These are phyloP conservation scores for Peterozyma xylosa DNA, from an alignment of 805 yeast genomes.

Conservation along the genomic window DNA sequence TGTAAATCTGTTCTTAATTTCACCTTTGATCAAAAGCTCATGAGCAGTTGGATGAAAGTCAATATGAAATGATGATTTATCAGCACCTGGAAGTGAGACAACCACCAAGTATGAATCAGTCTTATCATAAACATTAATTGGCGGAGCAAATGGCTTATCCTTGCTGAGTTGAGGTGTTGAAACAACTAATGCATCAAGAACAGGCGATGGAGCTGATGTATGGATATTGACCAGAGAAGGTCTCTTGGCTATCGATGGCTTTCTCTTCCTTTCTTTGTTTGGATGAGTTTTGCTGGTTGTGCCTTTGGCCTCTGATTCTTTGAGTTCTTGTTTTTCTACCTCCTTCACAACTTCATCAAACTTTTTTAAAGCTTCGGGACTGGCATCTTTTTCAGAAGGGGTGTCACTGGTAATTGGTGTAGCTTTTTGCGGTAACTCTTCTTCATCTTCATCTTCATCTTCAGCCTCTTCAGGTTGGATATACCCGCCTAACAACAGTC, in stretches of 20 bases:
- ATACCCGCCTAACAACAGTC: not conserved
- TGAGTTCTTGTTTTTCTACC: not conserved
- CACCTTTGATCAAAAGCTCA: slow-evolving; percentile 46
- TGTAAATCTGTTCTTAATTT: slow-evolving; percentile 26
- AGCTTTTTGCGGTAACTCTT: not conserved
- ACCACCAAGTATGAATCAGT: slow-evolving; percentile 37
- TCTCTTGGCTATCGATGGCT: slow-evolving; percentile 1
- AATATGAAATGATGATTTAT: slow-evolving; percentile 41
- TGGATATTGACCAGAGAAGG: slow-evolving; percentile 13
- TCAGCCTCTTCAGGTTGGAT: not conserved
- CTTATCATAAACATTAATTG: slow-evolving; percentile 49
- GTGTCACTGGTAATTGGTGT: not conserved
- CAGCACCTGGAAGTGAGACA: slow-evolving; percentile 53
- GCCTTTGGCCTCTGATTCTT: not conserved
- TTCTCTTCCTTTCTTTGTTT: not conserved
- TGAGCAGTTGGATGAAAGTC: slow-evolving; percentile 54
- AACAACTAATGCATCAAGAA: slow-evolving; percentile 33
- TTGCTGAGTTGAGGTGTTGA: slow-evolving; percentile 35
- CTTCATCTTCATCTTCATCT: not conserved
- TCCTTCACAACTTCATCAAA: not conserved
- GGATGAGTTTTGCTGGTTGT: not conserved
- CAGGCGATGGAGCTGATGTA: slow-evolving; percentile 21
- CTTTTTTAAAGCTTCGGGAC: not conserved
- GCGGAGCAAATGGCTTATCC: slow-evolving; percentile 47
- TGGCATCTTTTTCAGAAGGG: not conserved